phyloP scores from a whole-genome alignment of 306 rosid species.

The Bauhinia variegata region DNA sequence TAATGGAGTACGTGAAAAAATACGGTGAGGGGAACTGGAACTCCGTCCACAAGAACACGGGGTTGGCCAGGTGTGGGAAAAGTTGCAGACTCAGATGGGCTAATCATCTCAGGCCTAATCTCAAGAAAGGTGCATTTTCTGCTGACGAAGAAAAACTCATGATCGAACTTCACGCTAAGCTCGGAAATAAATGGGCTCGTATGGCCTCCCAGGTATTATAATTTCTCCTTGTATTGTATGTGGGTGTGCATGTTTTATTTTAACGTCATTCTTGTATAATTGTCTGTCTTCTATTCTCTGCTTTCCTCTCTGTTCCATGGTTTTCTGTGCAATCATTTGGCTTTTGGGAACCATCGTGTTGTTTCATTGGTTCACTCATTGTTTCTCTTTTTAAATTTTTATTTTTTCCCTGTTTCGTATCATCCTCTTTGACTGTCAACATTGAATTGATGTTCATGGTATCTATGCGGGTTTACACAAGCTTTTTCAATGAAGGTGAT shows the following conservation, averaged over 20 bases:
- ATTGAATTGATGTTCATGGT: too few relatives aligned
- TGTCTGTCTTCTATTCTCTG: background rate
- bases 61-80: conserved; percentile 72
- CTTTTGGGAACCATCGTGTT: background rate
- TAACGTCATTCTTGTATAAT: background rate
- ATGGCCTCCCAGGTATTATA: conserved; percentile 91
- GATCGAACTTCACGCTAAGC: conserved; percentile 72
- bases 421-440: too few relatives aligned
- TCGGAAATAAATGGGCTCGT: conserved; percentile 92
- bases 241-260: background rate
- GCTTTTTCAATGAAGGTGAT: background rate
- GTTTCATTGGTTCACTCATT: background rate
- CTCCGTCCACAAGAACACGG: conserved; percentile 66
- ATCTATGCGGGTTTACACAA: background rate
- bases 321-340: conserved; percentile 12
- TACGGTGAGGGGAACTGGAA: conserved; percentile 93
- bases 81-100: conserved; percentile 94
- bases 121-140: conserved; percentile 74
- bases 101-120: conserved; percentile 81
- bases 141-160: conserved; percentile 59
- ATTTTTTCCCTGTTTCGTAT: background rate
- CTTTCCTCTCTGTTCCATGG: background rate
- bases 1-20: conserved; percentile 66
- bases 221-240: too few relatives aligned
- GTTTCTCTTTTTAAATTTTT: too few relatives aligned